Conservation (phyloP, 495 filamentous ascomycete genomes). For the Penicillium robsamsonii region DNA sequence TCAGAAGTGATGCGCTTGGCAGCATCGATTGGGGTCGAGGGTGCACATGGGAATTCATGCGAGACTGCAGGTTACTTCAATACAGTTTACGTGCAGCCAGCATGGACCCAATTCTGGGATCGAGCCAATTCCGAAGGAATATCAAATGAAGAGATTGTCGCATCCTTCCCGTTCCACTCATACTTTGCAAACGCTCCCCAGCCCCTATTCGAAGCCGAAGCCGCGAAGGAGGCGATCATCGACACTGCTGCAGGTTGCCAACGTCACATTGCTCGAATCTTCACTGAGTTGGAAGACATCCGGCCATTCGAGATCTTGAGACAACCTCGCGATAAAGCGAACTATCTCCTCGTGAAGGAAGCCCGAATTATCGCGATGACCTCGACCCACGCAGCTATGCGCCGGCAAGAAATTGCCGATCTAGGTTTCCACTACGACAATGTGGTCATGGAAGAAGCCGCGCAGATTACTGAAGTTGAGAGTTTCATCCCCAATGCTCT, state of each 20-base stretch:
- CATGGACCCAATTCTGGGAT: conserved; percentile 85
- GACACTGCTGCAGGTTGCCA: conserved; percentile 86
- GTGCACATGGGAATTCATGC: conserved; percentile 89
- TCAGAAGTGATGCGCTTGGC: conserved; percentile 86
- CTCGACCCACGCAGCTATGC: conserved; percentile 97
- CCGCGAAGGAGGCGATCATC: conserved; percentile 63
- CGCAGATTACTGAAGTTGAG: conserved; percentile 96
- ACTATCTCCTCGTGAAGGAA: conserved; percentile 93
- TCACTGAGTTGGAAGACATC: conserved; percentile 89
- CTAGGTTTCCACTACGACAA: conserved; percentile 98
- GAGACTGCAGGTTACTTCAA: conserved; percentile 98
- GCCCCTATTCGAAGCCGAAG: conserved; percentile 69
- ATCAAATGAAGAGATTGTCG: conserved; percentile 59
- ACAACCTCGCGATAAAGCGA: conserved; percentile 82
- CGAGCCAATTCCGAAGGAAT: conserved; percentile 48
- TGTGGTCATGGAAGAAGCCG: conserved; percentile 97
- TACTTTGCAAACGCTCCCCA: conserved; percentile 90
- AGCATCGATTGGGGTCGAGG: conserved; percentile 75
- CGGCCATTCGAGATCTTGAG: conserved; percentile 92
- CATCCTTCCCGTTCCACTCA: conserved; percentile 82
- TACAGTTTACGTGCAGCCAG: conserved; percentile 80
- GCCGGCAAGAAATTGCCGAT: conserved; percentile 82
- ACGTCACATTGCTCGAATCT: conserved; percentile 86
- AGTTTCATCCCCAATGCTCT: conserved; percentile 92
- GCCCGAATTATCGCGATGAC: conserved; percentile 98